Base-by-base conservation (phyloP, 2,329 filamentous ascomycete genomes). In the Ophiocordyceps camponoti-floridani region DNA sequence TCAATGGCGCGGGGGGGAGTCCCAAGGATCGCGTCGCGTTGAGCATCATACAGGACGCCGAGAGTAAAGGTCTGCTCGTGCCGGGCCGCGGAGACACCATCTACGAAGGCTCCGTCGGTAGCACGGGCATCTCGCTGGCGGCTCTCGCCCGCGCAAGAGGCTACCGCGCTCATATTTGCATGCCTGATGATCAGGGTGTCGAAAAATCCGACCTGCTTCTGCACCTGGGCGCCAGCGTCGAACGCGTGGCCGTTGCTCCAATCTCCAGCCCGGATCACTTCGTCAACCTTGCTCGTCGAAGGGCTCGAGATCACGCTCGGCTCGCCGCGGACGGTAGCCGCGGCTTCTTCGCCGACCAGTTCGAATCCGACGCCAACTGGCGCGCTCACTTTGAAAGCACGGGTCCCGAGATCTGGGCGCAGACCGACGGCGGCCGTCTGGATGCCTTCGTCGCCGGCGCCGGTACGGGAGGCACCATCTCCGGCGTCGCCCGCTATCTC, bases 51-150 rank as follows among this genome's bases (percentile, higher is more conserved):
- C 66, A 77, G 41, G 64, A 79, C 60, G 91, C 88, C 40, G 91
- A 98, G 68, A 72, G 76, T 48, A 65, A 73, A 43, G 87, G 87
- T 2, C 68, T 88, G 16, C 65, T 98, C 41, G 73, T 71, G 0
- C 89, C 91, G 0, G 70, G 82, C 52, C 79, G 82, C 19, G 89
- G 89, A 48, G 91, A 98, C 60, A 93, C 84, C 40, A 87, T 98
- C 55, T 98, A 96, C 62, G 91, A 98, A 66, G 91, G 91, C 51
- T 98, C 91, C 1, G 88, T 94, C 14, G 91, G 91, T 47, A 94
- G 85, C 58, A 98, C 91, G 0, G 91, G 91, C 19, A 96, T 98
- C 54, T 95, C 88, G 14, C 72, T 98, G 10, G 91, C 91, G 3
- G 84, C 84, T 1, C 76, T 98, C 43, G 88, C 86, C 43, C 75